Base-by-base conservation (phyloP, 2,329 filamentous ascomycete species). In the Alternaria burnsii region DNA sequence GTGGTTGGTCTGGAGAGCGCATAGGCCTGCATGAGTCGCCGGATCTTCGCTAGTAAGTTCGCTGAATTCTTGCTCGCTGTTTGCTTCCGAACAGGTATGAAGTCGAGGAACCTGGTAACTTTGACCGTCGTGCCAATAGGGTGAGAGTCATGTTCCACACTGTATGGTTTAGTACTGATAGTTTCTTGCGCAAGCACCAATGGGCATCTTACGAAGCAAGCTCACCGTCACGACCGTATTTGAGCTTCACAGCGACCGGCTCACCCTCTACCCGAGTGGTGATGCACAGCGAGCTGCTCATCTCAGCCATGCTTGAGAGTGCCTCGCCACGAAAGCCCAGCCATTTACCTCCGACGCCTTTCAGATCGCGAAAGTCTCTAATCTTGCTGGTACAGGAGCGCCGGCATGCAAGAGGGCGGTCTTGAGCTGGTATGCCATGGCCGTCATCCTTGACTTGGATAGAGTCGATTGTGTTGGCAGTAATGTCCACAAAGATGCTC, bases 251-350 rank as follows among this genome's bases (percentile, higher is more conserved):
- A 1, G 87, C 91, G 7, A 90, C 82, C 1, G 83, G 75, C 62
- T 93, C 89, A 3, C 83, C 82, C 32, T 85, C 80, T 3, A 87
- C 87, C 62, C 87, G 86, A 4, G 91, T 93, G 14, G 83, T 90
- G 52, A 93, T 79, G 8, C 78, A 80, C 43, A 93, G 60, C 2
- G 73, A 78, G 4, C 83, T 81, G 38, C 87, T 87, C 58, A 92
- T 73, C 42, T 85, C 82, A 60, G 87, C 89, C 59, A 85, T 83
- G 74, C 87, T 88, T 40, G 90, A 89, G 61, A 94, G 79, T 16
- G 91, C 91, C 71, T 92, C 87, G 20, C 91, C 91, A 36, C 91
- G 86, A 71, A 94, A 94, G 2, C 91, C 91, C n/a, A 94, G 83
- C 32, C 84, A 89, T 43, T 79, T 81, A 1, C 85, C 84, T 8